A percentile compares a stretch with the other conserved stretches of the same genome.
Conservation (phyloP, 1,284 basidiomycete genomes). For the Ceratobasidium sp. region DNA sequence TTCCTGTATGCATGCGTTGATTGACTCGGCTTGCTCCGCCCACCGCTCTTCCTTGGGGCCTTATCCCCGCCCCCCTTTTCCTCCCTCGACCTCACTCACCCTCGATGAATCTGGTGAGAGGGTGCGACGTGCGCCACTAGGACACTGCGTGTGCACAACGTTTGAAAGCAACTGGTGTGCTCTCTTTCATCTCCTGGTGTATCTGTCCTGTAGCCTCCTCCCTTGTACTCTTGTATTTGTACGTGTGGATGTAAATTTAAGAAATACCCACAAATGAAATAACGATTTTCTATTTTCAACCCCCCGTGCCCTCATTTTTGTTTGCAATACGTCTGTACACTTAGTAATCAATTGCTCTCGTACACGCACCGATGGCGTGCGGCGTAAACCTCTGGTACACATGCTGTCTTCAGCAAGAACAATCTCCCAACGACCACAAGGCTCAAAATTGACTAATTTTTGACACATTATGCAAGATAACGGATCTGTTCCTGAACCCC, state of each 20-base stretch:
- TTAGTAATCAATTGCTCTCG: conserved; percentile 7
- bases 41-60: not conserved
- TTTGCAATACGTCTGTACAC: not conserved
- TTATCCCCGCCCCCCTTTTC: not conserved
- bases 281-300: conserved; percentile 28
- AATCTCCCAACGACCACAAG: conserved; percentile 13
- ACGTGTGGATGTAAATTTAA: conserved; percentile 13
- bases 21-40: not conserved
- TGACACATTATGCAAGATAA: conserved; percentile 13
- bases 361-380: conserved; percentile 14
- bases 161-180: conserved; percentile 50
- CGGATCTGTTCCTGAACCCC: conserved; percentile 52
- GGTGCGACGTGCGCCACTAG: conserved; percentile 15
- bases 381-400: not conserved
- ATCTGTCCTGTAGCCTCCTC: conserved; percentile 22
- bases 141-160: conserved; percentile 40
- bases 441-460: not conserved
- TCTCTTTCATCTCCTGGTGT: conserved; percentile 54
- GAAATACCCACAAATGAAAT: conserved; percentile 16
- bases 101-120: conserved; percentile 12
- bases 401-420: not conserved
- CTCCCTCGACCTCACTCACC: conserved; percentile 1
- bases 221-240: conserved; percentile 34
- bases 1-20: conserved; percentile 39
- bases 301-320: not conserved